phyloP scores from a whole-genome alignment of 2,329 filamentous ascomycete genomes.

The Arthrocladium fulminans region DNA sequence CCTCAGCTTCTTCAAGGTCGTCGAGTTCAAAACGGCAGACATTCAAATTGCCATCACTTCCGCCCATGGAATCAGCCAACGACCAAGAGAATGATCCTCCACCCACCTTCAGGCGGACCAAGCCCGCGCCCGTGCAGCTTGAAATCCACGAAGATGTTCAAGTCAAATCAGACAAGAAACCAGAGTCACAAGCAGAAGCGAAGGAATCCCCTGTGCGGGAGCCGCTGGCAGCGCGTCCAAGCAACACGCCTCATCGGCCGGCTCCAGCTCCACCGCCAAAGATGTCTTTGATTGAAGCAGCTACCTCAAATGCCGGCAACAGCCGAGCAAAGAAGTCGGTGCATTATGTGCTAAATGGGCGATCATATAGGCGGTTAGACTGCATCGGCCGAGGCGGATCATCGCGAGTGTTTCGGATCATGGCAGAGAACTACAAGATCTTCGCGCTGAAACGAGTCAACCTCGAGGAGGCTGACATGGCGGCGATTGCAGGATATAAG shows the following conservation, averaged over 20 bases:
- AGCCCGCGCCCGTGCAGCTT: constrained; percentile 47
- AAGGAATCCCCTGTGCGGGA: constrained; percentile 35
- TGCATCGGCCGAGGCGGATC: constrained; percentile 87
- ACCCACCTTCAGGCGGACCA: constrained; percentile 57
- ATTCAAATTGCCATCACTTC: constrained; percentile 50
- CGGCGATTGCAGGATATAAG: constrained; percentile 76
- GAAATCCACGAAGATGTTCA: constrained; percentile 47
- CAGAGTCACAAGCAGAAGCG: constrained; percentile 36
- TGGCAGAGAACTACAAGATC: constrained; percentile 92
- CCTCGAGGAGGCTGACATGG: constrained; percentile 78
- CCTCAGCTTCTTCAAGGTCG: constrained; percentile 32
- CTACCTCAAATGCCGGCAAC: constrained; percentile 72
- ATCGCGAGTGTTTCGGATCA: constrained; percentile 89
- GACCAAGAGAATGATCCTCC: constrained; percentile 82
- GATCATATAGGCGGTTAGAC: constrained; percentile 80
- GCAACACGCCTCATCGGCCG: constrained; percentile 66
- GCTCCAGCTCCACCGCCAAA: constrained; percentile 77
- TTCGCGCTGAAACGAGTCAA: constrained; percentile 91
- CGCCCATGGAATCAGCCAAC: constrained; percentile 52
- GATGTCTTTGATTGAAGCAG: constrained; percentile 91
- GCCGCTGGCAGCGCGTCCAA: constrained; percentile 46
- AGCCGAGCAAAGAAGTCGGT: constrained; percentile 66
- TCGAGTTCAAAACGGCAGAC: constrained; percentile 41
- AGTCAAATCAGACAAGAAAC: constrained; percentile 29
- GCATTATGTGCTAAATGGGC: constrained; percentile 83